phyloP scores from a whole-genome alignment of 2,329 filamentous ascomycete species.

The Ophiocordyceps camponoti-floridani region DNA sequence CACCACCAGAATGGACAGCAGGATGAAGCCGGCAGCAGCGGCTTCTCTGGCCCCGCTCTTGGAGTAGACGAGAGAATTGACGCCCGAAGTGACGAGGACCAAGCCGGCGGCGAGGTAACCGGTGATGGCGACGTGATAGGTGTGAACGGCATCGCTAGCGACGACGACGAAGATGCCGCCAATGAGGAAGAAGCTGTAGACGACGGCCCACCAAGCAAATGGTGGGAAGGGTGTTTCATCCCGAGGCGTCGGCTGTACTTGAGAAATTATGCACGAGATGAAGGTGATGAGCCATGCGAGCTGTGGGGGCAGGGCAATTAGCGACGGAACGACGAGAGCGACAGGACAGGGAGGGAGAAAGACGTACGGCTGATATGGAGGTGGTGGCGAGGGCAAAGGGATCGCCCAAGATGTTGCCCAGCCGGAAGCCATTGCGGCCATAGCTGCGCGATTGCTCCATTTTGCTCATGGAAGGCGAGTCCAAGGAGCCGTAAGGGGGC shows the following conservation, averaged over 20 bases:
- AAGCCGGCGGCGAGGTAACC: conserved; percentile 73
- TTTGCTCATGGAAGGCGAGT: conserved; percentile 61
- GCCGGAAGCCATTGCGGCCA: conserved; percentile 45
- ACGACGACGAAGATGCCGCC: conserved; percentile 65
- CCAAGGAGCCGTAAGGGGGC: conserved; percentile 56
- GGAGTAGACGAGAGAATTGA: conserved; percentile 74
- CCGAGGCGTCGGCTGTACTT: conserved; percentile 25
- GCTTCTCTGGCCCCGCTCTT: conserved; percentile 60
- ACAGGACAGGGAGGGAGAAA: neutral
- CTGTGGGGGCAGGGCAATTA: conserved; percentile 25
- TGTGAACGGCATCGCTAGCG: conserved; percentile 66
- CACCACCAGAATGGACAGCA: conserved; percentile 85
- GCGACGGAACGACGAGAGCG: neutral
- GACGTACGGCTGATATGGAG: conserved; percentile 73
- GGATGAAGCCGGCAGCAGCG: conserved; percentile 78
- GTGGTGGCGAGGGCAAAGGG: conserved; percentile 90
- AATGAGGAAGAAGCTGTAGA: conserved; percentile 74
- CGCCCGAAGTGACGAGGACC: conserved; percentile 68
- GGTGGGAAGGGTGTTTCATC: conserved; percentile 43
- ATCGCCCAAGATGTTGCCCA: conserved; percentile 87
- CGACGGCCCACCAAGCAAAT: conserved; percentile 82
- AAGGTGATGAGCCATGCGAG: conserved; percentile 92
- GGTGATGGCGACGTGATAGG: conserved; percentile 82
- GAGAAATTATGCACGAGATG: conserved; percentile 64
- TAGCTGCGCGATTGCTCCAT: conserved; percentile 55